Base-by-base conservation (phyloP, 148 eudicot genomes). In the Amaranthus palmeri region DNA sequence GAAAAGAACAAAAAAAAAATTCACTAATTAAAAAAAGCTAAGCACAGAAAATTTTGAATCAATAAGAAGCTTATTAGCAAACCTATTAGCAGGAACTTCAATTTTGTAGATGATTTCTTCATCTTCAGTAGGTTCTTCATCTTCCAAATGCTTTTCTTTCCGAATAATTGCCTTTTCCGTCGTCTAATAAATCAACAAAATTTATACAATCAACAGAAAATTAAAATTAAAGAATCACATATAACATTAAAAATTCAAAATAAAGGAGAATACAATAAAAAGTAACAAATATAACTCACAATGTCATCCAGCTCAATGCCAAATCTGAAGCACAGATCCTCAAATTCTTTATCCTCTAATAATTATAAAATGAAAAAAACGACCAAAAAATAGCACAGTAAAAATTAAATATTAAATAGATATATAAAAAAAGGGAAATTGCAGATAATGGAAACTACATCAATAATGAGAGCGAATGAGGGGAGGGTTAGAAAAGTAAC, bases 291-390 rank as follows among this genome's bases (percentile, higher is more conserved):
- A 47, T 10, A 48, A 47, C 90, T 72, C 80, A 96, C 99, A 61
- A 96, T 88, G 68, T 90, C 99, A 79, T 96, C 99, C 12, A 96
- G 99, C 88, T 96, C 99, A 53, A 95, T 96, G 59, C 99, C 99
- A 54, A 92, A 96, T 55, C 82, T 78, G 72, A 92, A 96, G 86
- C 99, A 96, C 63, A 96, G 74, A 25, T 86, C 90, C 46, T 86
- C 97, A 58, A 92, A 92, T 70, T 87, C 88, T 67, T 79, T 71
- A 59, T 89, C 84, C 50, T 83, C 95, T 89, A 81, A 47, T 45
- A 76, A 54, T 65, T 50, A 15, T 25, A 25, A 25, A 25, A 25
- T 25, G 36, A 25, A 25, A 25, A 44, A 13, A 69, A 25, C 4
- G 61, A 48, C 3, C 64, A 49, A 4, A 51, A 5, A 45, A 41